These are phyloP conservation scores for Kodamaea sp. DNA, from an alignment of 1,139 yeast species.

Conservation along the genomic window DNA sequence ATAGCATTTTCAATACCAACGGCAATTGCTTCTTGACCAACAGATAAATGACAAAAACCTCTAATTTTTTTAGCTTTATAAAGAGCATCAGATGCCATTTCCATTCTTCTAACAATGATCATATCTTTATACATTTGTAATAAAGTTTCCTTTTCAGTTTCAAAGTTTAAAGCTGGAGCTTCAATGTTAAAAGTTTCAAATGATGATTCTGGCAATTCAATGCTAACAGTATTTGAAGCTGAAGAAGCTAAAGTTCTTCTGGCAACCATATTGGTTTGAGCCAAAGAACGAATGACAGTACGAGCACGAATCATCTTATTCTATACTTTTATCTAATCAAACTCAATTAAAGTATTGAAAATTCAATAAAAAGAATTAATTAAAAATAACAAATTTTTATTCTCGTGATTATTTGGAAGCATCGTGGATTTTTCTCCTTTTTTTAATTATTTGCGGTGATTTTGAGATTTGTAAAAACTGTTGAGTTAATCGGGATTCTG, in stretches of 20 bases:
- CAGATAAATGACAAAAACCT: conserved; percentile 98
- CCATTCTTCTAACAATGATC: conserved; percentile 94
- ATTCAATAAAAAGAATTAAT: too few species aligned
- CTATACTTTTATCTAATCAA: neutral
- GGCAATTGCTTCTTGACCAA: conserved; percentile 98
- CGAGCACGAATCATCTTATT: conserved; percentile 21
- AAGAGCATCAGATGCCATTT: conserved; percentile 97
- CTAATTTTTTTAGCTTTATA: conserved; percentile 98
- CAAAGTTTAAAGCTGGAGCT: conserved; percentile 63
- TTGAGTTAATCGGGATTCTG: too few species aligned
- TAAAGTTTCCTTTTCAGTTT: conserved; percentile 74
- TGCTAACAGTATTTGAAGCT: conserved; percentile 40
- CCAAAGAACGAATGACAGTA: conserved; percentile 19
- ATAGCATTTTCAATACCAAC: conserved; percentile 97
- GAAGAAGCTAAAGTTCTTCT: conserved; percentile 37
- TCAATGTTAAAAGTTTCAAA: conserved; percentile 86
- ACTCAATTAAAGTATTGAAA: too few species aligned
- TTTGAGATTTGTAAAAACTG: too few species aligned
- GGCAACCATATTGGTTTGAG: conserved; percentile 13
- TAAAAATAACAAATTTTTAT: too few species aligned
- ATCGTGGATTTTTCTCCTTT: too few species aligned
- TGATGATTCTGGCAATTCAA: conserved; percentile 70
- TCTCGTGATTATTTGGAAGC: too few species aligned
- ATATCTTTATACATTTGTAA: conserved; percentile 95
- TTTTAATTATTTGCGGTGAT: too few species aligned